Base-by-base conservation (phyloP, 1,284 basidiomycete genomes). In the Trametes hirsuta region DNA sequence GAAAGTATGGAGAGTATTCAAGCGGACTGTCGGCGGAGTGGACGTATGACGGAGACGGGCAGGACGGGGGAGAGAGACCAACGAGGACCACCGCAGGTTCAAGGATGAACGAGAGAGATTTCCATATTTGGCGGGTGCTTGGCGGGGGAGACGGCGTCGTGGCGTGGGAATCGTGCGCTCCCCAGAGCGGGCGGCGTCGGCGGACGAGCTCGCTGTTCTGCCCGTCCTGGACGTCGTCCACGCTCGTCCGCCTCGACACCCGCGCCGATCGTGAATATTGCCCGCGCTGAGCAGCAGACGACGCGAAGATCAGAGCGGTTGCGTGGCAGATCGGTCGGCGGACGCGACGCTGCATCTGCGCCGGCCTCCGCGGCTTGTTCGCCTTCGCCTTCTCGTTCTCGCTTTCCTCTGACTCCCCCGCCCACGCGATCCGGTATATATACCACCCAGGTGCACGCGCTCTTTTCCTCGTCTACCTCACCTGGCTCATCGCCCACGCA, bases 251-350 rank as follows among this genome's bases (percentile, higher is more conserved):
- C 30, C 11, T 25, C 49, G 42, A 44, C 45, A 35, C 30, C 51
- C 41, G 6, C 24, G 34, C 14, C 39, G 49, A 53, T 45, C 42
- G 21, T 39, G 35, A 18, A 53, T 53, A 53, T 30, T 30, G 30
- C 8, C 52, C 52, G 18, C 6, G 34, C 18, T 18, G 12, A 37
- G 18, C 21, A 15, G 35, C 22, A 22, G 22, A 24, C 11, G 30
- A 15, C 6, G 15, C 4, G 34, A 39, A 5, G 6, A 51, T 39
- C 21, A 34, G 22, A 24, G 39, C 47, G n/a, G 18, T 34, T 42
- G 52, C 42, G 42, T 15, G 42, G 21, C 18, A 46, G 42, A 46
- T 53, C 52, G 42, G 14, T 45, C 51, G 51, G 50, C n/a, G 22
- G 36, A 14, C 35, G 30, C 37, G 36, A 3, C 48, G 8, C 39